phyloP scores from a whole-genome alignment of 192 early-diverging fungal genomes.

The Jimgerdemannia lactiflua region DNA sequence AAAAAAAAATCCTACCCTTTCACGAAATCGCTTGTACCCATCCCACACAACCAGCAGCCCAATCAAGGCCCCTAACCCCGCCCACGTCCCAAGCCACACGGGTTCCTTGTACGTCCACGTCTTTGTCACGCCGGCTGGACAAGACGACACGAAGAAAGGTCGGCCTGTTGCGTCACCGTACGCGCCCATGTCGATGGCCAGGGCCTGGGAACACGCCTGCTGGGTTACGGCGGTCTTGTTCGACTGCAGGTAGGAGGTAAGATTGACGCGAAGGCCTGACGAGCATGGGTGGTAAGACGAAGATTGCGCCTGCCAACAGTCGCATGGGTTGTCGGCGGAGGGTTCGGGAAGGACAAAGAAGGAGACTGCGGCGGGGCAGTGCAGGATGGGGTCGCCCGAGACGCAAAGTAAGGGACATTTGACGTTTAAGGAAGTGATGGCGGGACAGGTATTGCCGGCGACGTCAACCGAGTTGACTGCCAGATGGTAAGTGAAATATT shows the following conservation, averaged over 20 bases:
- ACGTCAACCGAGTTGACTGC: neutral
- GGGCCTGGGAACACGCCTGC: neutral
- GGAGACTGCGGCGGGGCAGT: neutral
- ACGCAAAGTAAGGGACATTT: neutral
- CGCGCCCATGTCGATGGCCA: neutral
- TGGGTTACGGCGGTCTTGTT: neutral
- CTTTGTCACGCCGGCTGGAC: neutral
- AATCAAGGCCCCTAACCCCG: neutral
- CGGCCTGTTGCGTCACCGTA: neutral
- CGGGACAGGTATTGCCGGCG: neutral
- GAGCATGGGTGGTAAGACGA: neutral
- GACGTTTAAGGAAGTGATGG: neutral
- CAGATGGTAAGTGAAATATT: too few relatives aligned
- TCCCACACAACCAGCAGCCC: neutral
- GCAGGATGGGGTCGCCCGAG: neutral
- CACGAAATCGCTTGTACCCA: neutral
- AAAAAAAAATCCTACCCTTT: too few relatives aligned
- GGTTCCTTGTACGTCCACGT: neutral
- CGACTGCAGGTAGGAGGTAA: neutral
- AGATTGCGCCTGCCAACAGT: neutral
- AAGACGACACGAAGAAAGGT: neutral
- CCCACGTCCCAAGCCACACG: neutral
- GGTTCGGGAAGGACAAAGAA: neutral
- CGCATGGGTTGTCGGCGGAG: neutral
- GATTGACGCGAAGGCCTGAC: neutral